Percentiles rank a stretch among this genome's conserved stretches.
Conservation (phyloP, 805 yeast genomes). For the Saccharomycopsis fermentans region DNA sequence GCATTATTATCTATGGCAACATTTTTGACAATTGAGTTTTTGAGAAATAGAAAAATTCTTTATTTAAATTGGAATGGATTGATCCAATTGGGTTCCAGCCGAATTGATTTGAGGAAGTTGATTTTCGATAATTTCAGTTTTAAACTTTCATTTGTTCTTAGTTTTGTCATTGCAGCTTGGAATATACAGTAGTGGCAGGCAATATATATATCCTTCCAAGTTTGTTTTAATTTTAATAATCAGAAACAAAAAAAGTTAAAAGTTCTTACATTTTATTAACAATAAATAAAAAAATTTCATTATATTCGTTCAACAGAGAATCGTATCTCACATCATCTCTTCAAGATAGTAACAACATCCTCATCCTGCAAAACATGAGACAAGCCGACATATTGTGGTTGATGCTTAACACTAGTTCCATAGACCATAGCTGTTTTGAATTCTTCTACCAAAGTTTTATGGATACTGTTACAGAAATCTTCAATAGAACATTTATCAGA, state of each 20-base stretch:
- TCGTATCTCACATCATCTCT: constrained; percentile 33
- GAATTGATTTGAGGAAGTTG: constrained; percentile 39
- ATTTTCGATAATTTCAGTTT: constrained; percentile 51
- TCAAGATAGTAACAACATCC: constrained; percentile 92
- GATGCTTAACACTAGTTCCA: constrained; percentile 94
- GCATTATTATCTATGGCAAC: constrained; percentile 39
- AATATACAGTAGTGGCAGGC: constrained; percentile 24
- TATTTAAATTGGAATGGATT: constrained; percentile 32
- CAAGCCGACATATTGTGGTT: constrained; percentile 92
- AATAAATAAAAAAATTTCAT: not conserved
- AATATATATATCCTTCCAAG: not conserved
- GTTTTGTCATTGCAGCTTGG: constrained; percentile 53
- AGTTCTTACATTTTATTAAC: not conserved
- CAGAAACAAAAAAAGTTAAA: not conserved
- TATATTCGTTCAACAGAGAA: not conserved
- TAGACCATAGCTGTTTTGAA: constrained; percentile 88
- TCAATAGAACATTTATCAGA: constrained; percentile 76
- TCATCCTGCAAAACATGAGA: constrained; percentile 81
- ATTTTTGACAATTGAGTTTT: constrained; percentile 36
- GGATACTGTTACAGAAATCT: constrained; percentile 94
- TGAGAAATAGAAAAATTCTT: constrained; percentile 46
- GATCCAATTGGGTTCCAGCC: constrained; percentile 28
- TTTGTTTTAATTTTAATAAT: no score
- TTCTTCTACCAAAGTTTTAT: constrained; percentile 86
- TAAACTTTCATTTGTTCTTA: constrained; percentile 43